These are phyloP conservation scores for Coprinellus aureogranulatus DNA, from an alignment of 768 basidiomycete species.

Conservation along the genomic window DNA sequence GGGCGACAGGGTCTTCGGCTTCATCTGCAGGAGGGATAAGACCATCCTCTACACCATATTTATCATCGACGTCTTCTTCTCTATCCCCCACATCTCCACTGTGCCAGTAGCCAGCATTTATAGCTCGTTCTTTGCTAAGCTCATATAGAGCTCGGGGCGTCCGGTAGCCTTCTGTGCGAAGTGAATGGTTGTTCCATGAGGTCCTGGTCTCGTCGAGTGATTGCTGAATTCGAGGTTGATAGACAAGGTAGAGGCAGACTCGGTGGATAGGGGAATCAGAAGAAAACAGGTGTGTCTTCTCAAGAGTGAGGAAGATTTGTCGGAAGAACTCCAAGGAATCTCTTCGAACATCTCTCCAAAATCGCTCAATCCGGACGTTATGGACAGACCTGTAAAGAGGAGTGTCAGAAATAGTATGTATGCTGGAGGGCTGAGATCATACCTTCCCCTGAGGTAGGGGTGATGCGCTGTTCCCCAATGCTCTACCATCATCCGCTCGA, in stretches of 20 bases:
- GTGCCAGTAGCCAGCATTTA: conserved; percentile 24
- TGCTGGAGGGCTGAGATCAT: conserved; percentile 1
- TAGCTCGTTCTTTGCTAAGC: conserved; percentile 20
- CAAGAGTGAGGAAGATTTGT: conserved; percentile 24
- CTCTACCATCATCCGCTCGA: conserved; percentile 12
- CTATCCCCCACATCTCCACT: conserved; percentile 22
- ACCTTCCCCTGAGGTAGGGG: conserved; percentile 21
- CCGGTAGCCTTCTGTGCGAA: conserved; percentile 19
- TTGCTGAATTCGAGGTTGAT: conserved; percentile 24
- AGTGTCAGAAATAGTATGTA: too few species aligned
- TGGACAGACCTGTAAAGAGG: conserved; percentile 24
- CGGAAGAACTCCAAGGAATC: conserved; percentile 28
- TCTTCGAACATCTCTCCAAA: conserved; percentile 21
- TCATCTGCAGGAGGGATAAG: neutral
- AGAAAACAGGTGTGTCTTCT: conserved; percentile 22
- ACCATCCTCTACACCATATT: conserved; percentile 12
- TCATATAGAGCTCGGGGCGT: conserved; percentile 22
- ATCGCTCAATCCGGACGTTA: conserved; percentile 27
- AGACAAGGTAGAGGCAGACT: conserved; percentile 23
- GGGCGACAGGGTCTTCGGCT: conserved; percentile 3
- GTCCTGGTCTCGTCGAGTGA: conserved; percentile 19
- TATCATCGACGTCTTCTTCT: neutral
- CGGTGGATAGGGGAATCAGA: conserved; percentile 17
- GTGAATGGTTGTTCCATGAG: conserved; percentile 26
- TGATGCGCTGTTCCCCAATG: conserved; percentile 13